These are phyloP conservation scores for Mycena haematopus DNA, from an alignment of 768 basidiomycete genomes.

Conservation along the genomic window DNA sequence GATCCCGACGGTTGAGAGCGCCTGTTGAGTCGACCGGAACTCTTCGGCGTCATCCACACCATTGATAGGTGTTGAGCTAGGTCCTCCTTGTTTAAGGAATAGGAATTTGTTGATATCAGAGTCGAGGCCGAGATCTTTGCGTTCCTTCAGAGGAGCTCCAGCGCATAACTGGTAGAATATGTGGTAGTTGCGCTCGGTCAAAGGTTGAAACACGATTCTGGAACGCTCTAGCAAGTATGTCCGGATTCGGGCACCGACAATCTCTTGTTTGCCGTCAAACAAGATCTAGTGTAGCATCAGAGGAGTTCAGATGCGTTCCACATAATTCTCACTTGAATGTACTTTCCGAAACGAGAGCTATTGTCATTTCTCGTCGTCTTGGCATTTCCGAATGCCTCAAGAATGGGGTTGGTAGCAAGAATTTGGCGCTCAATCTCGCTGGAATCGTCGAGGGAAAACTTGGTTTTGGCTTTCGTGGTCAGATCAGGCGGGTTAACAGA, in stretches of 20 bases:
- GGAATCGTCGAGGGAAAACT: conserved; percentile 80
- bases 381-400: conserved; percentile 98
- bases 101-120: conserved; percentile 86
- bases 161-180: conserved; percentile 99
- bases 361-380: conserved; percentile 99
- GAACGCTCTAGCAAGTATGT: conserved; percentile 98
- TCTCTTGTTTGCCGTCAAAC: conserved; percentile 94
- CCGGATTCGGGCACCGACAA: conserved; percentile 97
- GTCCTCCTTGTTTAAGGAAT: conserved; percentile 93
- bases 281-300: conserved; percentile 71
- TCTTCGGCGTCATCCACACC: conserved; percentile 98
- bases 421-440: conserved; percentile 98
- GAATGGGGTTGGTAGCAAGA: conserved; percentile 97
- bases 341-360: conserved; percentile 98
- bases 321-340: conserved; percentile 81
- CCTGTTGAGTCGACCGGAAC: conserved; percentile 91
- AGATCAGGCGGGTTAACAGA: conserved; percentile 89
- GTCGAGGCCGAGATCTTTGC: conserved; percentile 93
- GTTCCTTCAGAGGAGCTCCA: conserved; percentile 93
- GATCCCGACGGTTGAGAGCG: conserved; percentile 96
- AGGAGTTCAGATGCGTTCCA: conserved; percentile 7
- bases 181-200: conserved; percentile 98
- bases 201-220: conserved; percentile 95
- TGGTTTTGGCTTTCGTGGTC: conserved; percentile 66
- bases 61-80: conserved; percentile 81